Evolutionary conservation across 495 filamentous ascomycete species (phyloP).

Genomic region (Opeltia flavorubescens): DNA sequence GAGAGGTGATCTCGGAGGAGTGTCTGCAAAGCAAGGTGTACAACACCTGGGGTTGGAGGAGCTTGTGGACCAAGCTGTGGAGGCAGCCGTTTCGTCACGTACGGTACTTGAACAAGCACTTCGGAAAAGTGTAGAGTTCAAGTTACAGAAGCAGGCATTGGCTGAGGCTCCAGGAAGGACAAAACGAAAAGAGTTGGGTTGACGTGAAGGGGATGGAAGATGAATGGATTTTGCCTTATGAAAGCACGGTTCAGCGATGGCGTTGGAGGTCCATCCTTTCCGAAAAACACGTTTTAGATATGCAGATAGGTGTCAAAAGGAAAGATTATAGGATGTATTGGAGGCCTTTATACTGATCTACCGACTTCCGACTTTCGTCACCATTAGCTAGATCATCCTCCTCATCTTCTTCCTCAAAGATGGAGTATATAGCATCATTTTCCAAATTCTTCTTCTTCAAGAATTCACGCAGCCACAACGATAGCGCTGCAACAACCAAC

Average conservation of each 20-base stretch:
- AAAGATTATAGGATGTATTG: no score
- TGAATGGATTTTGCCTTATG: no score
- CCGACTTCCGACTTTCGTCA: not conserved
- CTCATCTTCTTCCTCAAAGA: not conserved
- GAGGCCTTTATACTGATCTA: not conserved
- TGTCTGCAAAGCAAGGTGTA: constrained; percentile 17
- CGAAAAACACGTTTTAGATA: not conserved
- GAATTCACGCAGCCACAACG: not conserved
- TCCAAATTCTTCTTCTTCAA: not conserved
- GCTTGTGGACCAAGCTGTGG: constrained; percentile 48
- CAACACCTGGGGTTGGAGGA: constrained; percentile 29
- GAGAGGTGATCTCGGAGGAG: constrained; percentile 52
- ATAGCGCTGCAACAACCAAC: constrained; percentile 10
- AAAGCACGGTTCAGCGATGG: no score
- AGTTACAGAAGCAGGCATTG: not conserved
- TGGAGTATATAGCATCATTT: constrained; percentile 2
- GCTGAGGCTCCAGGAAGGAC: not conserved
- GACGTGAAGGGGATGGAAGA: not conserved
- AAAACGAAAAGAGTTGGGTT: not conserved
- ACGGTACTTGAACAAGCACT: constrained; percentile 44
- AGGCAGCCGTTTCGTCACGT: constrained; percentile 45
- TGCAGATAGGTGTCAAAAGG: no score
- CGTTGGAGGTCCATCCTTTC: not conserved
- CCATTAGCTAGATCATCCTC: not conserved
- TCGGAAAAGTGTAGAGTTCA: constrained; percentile 34